phyloP scores from a whole-genome alignment of 371 early-diverging fungal species.

The Mucor irregularis region DNA sequence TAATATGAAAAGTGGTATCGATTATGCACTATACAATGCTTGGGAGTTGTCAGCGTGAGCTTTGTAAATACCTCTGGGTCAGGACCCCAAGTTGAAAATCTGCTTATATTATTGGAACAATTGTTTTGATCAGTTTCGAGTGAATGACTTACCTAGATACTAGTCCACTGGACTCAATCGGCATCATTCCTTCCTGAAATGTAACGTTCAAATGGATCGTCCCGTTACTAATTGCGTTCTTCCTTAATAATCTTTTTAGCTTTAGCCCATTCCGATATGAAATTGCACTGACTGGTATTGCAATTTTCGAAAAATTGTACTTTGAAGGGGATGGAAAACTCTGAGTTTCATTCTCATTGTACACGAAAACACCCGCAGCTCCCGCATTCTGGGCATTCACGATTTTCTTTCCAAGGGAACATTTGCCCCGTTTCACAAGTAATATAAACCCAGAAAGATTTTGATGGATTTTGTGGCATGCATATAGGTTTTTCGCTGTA shows the following conservation, averaged over 20 bases:
- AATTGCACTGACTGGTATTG: too few species aligned
- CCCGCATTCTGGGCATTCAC: neutral
- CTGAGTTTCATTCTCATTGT: neutral
- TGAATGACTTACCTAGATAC: constrained; percentile 4
- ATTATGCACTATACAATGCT: neutral
- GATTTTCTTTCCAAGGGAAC: neutral
- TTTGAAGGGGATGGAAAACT: neutral
- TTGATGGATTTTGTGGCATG: too few species aligned
- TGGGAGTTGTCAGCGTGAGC: too few species aligned
- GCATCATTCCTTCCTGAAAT: too few species aligned
- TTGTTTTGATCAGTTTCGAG: neutral
- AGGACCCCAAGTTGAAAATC: constrained; percentile 20
- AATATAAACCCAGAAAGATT: too few species aligned
- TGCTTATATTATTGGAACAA: neutral
- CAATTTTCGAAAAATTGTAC: too few species aligned
- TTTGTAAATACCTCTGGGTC: constrained; percentile 17
- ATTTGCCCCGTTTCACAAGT: neutral
- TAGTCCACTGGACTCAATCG: too few species aligned
- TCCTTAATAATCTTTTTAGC: too few species aligned
- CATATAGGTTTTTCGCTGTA: too few species aligned
- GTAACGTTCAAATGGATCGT: too few species aligned
- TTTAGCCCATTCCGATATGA: too few species aligned
- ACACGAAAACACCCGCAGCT: neutral
- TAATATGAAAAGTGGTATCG: neutral
- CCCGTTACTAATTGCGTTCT: too few species aligned